phyloP scores from a whole-genome alignment of 2,329 filamentous ascomycete genomes.

The Diaporthe caulivora region DNA sequence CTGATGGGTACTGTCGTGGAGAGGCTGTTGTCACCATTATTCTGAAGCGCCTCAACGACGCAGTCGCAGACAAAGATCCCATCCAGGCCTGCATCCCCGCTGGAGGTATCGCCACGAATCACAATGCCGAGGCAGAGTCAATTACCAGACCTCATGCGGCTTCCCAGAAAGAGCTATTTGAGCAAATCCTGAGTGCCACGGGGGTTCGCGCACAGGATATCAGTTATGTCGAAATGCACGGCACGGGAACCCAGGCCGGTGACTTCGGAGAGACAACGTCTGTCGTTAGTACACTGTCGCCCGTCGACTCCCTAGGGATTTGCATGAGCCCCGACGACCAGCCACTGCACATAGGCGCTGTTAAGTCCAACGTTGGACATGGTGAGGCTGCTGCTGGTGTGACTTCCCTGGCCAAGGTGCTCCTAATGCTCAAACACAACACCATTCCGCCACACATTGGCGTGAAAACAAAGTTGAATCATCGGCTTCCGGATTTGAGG shows the following conservation, averaged over 20 bases:
- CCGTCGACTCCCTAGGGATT: neutral
- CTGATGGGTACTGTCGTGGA: slow-evolving; percentile 64
- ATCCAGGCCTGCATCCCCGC: slow-evolving; percentile 8
- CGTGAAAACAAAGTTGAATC: slow-evolving; percentile 57
- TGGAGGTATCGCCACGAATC: slow-evolving; percentile 7
- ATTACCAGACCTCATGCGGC: slow-evolving; percentile 6
- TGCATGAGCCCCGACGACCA: slow-evolving; percentile 37
- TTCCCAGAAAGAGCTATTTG: neutral
- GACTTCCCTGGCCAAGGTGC: slow-evolving; percentile 53
- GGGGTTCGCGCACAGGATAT: neutral
- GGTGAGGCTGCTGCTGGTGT: slow-evolving; percentile 54
- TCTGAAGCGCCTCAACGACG: slow-evolving; percentile 61
- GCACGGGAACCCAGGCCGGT: slow-evolving; percentile 20
- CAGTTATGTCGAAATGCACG: slow-evolving; percentile 26
- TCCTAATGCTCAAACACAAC: slow-evolving; percentile 57
- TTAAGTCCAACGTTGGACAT: slow-evolving; percentile 60
- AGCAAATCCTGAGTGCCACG: neutral
- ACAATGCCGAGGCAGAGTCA: slow-evolving; percentile 19
- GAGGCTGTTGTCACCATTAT: slow-evolving; percentile 60
- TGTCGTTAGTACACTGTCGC: neutral
- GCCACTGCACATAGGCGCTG: slow-evolving; percentile 54
- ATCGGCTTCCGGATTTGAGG: slow-evolving; percentile 1
- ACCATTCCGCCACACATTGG: slow-evolving; percentile 59
- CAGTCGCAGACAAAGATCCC: slow-evolving; percentile 55
- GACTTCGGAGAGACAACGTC: slow-evolving; percentile 8